Percentiles rank a stretch among this genome's conserved stretches.
Conservation (phyloP, 1,284 basidiomycete species). For the Austroboletus niveus region DNA sequence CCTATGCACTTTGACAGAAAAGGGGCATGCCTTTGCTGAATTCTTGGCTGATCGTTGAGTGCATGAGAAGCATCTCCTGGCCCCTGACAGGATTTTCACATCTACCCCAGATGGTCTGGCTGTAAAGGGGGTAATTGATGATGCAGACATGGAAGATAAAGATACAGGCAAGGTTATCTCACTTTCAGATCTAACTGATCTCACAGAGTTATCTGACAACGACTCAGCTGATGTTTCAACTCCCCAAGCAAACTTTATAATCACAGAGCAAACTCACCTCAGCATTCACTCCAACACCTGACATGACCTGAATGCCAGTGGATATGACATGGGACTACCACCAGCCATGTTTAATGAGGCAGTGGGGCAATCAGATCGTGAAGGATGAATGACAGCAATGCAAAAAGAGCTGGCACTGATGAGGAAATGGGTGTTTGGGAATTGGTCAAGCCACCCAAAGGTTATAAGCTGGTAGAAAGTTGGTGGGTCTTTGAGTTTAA, state of each 20-base stretch:
- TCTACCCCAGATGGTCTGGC: no score
- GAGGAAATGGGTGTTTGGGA: slow-evolving; percentile 9
- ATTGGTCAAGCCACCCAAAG: not conserved
- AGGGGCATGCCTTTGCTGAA: no score
- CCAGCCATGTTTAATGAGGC: not conserved
- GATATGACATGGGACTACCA: not conserved
- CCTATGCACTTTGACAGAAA: no score
- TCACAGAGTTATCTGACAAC: no score
- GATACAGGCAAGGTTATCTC: no score
- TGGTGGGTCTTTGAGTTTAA: slow-evolving; percentile 9
- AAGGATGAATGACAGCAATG: not conserved
- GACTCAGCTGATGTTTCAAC: no score
- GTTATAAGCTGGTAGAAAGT: not conserved
- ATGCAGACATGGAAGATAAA: no score
- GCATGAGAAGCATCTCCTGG: no score
- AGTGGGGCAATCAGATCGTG: not conserved
- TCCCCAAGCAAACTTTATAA: not conserved
- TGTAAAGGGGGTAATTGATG: no score
- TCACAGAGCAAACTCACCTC: not conserved
- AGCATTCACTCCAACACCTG: not conserved
- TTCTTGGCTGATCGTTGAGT: no score
- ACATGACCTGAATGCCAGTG: not conserved
- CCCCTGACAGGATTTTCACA: no score
- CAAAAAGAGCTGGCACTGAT: not conserved
- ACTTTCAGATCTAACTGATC: no score